Percentiles rank a stretch among this genome's conserved stretches.
These are phyloP conservation scores for Poa annua DNA, from an alignment of 176 grass and related monocot species.

Conservation along the genomic window DNA sequence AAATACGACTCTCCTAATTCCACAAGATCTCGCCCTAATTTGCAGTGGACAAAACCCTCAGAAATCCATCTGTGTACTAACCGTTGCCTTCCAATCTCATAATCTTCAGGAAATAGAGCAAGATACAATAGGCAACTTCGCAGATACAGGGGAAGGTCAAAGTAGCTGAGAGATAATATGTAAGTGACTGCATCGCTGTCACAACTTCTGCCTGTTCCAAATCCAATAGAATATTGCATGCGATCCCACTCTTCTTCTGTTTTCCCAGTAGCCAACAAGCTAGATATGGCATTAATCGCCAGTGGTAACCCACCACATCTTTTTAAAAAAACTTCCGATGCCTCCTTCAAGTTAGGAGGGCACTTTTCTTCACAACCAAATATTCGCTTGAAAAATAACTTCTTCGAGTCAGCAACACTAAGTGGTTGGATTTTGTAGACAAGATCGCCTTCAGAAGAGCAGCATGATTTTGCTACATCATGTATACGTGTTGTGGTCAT, in stretches of 20 bases:
- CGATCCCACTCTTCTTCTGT: neutral
- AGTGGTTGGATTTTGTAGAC: neutral
- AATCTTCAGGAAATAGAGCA: neutral
- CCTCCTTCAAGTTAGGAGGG: neutral
- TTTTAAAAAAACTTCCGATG: neutral
- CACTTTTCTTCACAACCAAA: neutral
- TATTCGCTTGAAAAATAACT: neutral
- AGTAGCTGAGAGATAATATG: neutral
- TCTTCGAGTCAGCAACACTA: neutral
- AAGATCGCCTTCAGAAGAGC: neutral
- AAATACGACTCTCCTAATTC: neutral
- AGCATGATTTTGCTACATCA: neutral
- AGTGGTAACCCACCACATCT: neutral
- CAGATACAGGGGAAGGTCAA: neutral
- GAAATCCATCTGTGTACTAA: slow-evolving; percentile 12
- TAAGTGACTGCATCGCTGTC: neutral
- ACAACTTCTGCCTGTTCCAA: neutral
- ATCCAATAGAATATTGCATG: neutral
- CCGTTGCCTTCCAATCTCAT: neutral
- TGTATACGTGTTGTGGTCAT: neutral
- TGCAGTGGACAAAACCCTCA: neutral
- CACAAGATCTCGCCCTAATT: neutral
- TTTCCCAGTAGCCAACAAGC: neutral
- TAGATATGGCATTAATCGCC: neutral
- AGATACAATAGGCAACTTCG: neutral